These are phyloP conservation scores for Marchantia polymorpha DNA, from an alignment of 225 moss, liverwort and hornwort species.

Conservation along the genomic window DNA sequence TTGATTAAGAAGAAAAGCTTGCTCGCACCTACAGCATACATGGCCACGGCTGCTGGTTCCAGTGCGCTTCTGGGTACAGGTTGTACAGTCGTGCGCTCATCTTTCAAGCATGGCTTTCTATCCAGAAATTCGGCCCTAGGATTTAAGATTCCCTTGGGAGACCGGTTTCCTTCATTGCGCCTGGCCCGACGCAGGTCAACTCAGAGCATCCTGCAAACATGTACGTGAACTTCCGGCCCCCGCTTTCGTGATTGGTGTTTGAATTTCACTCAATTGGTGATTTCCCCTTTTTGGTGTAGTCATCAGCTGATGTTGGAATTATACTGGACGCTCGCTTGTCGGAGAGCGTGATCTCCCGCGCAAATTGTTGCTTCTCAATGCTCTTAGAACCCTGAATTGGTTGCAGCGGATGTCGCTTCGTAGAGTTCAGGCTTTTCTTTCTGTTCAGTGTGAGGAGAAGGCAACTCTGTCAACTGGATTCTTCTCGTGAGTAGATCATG, in stretches of 20 bases:
- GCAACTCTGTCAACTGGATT: not conserved
- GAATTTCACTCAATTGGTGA: not conserved
- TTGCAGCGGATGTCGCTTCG: not conserved
- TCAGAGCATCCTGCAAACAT: conserved; percentile 18
- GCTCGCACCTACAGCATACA: not conserved
- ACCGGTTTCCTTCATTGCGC: not conserved
- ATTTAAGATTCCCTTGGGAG: conserved; percentile 8
- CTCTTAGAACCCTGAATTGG: not conserved
- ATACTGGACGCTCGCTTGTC: no score
- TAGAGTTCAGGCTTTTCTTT: not conserved
- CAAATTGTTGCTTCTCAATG: not conserved
- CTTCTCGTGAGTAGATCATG: not conserved
- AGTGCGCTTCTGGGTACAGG: conserved; percentile 7
- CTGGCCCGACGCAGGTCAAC: not conserved
- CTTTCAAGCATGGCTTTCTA: conserved; percentile 21
- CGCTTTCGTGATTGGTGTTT: not conserved
- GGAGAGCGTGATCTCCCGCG: not conserved
- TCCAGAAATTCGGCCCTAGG: conserved; percentile 4
- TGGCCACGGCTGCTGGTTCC: conserved; percentile 12
- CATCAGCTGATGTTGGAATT: no score
- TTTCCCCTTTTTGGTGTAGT: not conserved
- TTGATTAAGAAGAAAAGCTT: not conserved
- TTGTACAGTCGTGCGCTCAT: conserved; percentile 11
- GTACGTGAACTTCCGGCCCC: conserved; percentile 3
- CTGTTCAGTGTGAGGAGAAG: not conserved